Conservation (phyloP, 306 rosid species). For the Quercus dentata region DNA sequence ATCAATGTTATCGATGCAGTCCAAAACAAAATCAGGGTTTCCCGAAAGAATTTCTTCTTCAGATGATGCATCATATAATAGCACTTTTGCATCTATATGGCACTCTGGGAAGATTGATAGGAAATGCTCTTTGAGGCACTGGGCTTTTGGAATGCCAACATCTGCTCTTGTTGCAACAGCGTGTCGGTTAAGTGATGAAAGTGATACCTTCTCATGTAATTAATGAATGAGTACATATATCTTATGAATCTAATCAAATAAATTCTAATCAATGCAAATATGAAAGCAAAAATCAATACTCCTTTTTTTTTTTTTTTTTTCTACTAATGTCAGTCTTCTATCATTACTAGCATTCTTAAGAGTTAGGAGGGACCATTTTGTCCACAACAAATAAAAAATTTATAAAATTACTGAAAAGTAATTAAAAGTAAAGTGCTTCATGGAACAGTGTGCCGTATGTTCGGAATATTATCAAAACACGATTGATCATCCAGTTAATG, state of each 20-base stretch:
- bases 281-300: conserved; percentile 16
- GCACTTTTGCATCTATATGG: conserved; percentile 76
- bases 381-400: not conserved
- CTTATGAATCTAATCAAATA: not conserved
- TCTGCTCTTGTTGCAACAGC: conserved; percentile 99
- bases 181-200: conserved; percentile 96
- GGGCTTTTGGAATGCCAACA: conserved; percentile 93
- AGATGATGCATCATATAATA: conserved; percentile 77
- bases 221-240: conserved; percentile 36
- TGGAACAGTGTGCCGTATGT: not conserved
- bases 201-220: conserved; percentile 83
- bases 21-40: conserved; percentile 85
- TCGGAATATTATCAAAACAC: not conserved
- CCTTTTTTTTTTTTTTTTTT: not conserved
- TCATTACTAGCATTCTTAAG: not conserved
- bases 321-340: not conserved
- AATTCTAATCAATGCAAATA: conserved; percentile 16
- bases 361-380: not conserved
- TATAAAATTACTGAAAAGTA: not conserved
- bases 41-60: conserved; percentile 96
- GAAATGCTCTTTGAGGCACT: conserved; percentile 91
- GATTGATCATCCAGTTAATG: not conserved
- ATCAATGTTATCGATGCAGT: conserved; percentile 93
- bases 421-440: not conserved
- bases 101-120: conserved; percentile 87